These are phyloP conservation scores for Podila verticillata DNA, from an alignment of 192 early-diverging fungal genomes.

Conservation along the genomic window DNA sequence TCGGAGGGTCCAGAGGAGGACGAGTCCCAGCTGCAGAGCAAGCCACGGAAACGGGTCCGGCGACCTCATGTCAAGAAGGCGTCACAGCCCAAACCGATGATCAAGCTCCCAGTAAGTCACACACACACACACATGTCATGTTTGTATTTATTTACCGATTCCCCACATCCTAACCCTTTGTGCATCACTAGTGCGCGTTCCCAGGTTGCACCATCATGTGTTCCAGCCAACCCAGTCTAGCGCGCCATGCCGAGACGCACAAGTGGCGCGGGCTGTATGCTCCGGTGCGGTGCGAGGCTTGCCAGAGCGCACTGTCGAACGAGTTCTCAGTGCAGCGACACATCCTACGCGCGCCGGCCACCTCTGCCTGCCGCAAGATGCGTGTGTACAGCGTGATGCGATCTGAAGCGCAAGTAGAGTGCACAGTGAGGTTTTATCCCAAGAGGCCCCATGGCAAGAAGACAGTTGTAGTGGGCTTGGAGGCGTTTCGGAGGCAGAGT, in stretches of 20 bases:
- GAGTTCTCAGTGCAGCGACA: slow-evolving; percentile 46
- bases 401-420: slow-evolving; percentile 25
- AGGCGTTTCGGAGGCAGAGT: neutral
- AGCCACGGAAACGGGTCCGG: neutral
- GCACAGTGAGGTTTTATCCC: slow-evolving; percentile 36
- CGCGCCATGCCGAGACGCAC: slow-evolving; percentile 20
- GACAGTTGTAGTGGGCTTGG: slow-evolving; percentile 13
- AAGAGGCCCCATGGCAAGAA: slow-evolving; percentile 36
- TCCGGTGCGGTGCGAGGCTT: slow-evolving; percentile 37
- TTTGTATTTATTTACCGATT: no score
- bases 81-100: neutral
- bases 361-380: slow-evolving; percentile 16
- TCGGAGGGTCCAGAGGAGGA: neutral
- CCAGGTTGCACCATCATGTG: slow-evolving; percentile 14
- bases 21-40: neutral
- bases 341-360: slow-evolving; percentile 5
- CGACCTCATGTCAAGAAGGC: neutral
- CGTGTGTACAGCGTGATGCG: slow-evolving; percentile 42
- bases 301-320: slow-evolving; percentile 22
- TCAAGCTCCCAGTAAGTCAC: neutral
- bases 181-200: neutral
- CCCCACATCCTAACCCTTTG: neutral
- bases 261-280: slow-evolving; percentile 29
- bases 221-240: slow-evolving; percentile 20
- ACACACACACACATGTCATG: no score